These are phyloP conservation scores for Phylloporus sp. DNA, from an alignment of 768 basidiomycete species.

Conservation along the genomic window DNA sequence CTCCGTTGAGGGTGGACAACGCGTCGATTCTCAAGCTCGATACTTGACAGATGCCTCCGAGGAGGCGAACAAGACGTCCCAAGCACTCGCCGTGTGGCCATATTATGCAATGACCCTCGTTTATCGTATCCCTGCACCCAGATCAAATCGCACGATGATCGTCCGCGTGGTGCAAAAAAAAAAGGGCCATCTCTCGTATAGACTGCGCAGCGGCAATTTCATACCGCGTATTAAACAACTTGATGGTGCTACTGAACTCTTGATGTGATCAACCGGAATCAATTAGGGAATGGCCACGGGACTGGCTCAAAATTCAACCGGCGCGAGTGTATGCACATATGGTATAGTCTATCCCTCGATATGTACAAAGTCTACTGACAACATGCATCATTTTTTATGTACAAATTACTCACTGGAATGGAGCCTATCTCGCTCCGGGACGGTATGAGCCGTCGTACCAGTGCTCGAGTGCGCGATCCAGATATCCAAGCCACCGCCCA, in stretches of 20 bases:
- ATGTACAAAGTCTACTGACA: no score
- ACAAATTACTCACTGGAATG: background rate
- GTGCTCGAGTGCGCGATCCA: background rate
- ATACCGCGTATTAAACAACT: no score
- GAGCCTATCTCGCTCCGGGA: background rate
- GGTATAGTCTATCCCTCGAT: no score
- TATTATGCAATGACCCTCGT: no score
- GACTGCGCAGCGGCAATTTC: background rate
- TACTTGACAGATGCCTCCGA: no score
- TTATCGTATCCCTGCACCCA: background rate
- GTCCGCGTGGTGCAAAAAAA: background rate
- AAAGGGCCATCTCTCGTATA: background rate
- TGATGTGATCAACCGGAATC: background rate
- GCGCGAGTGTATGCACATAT: no score
- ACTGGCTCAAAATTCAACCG: background rate
- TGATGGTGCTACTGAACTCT: no score
- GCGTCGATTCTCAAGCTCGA: no score
- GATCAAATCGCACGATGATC: background rate
- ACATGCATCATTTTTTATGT: background rate
- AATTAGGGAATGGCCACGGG: background rate
- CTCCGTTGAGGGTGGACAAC: no score
- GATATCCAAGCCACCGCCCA: background rate
- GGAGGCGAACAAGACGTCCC: no score
- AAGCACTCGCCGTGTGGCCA: no score
- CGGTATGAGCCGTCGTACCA: background rate